phyloP scores from a whole-genome alignment of 331 rosid genomes.

The Arachis monticola region DNA sequence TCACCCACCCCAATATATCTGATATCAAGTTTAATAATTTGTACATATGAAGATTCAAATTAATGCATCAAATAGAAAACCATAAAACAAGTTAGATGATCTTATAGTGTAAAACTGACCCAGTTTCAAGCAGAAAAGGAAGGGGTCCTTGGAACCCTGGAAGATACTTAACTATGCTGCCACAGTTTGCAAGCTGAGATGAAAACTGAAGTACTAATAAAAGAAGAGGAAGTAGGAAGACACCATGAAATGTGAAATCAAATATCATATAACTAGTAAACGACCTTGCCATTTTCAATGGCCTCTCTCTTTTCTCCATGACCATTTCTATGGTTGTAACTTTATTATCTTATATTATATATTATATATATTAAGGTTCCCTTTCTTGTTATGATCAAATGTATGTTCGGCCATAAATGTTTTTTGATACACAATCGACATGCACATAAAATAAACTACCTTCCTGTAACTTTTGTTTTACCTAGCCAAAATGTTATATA shows the following conservation, averaged over 20 bases:
- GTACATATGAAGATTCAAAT: background rate
- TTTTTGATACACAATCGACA: too few relatives aligned
- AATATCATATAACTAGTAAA: background rate
- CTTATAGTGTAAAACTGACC: constrained; percentile 33
- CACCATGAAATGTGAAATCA: background rate
- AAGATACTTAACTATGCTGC: constrained; percentile 30
- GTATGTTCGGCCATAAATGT: too few relatives aligned
- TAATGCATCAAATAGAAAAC: too few relatives aligned
- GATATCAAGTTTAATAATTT: too few relatives aligned
- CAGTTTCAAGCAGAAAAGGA: constrained; percentile 66
- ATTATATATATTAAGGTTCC: too few relatives aligned
- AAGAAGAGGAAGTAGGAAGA: background rate
- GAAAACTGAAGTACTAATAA: constrained; percentile 4
- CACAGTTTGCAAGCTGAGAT: constrained; percentile 25
- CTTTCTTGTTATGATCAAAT: too few relatives aligned
- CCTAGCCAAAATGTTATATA: too few relatives aligned
- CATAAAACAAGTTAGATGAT: too few relatives aligned
- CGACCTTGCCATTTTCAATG: constrained; percentile 18
- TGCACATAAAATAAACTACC: too few relatives aligned
- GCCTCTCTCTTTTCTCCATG: background rate
- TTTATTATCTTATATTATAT: too few relatives aligned
- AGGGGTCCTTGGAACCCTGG: constrained; percentile 60
- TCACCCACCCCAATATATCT: constrained; percentile 66
- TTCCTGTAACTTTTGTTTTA: too few relatives aligned
- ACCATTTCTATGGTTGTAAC: background rate